Evolutionary conservation across 495 filamentous ascomycete genomes (phyloP).

Genomic region (Penicillium desertorum): DNA sequence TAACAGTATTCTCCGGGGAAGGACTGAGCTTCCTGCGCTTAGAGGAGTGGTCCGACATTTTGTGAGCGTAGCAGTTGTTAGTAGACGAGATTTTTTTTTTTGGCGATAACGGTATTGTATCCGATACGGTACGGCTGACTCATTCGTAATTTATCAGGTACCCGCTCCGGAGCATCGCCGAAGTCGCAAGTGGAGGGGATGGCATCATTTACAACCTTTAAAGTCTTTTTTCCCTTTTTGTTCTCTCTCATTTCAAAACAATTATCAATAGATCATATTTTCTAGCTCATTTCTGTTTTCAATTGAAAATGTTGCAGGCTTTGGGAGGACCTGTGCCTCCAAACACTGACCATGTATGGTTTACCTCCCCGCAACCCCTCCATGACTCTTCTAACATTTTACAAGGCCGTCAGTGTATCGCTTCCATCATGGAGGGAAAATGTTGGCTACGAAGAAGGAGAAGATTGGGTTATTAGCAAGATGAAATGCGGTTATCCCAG

Average conservation of each 20-base stretch:
- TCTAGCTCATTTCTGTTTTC: background rate
- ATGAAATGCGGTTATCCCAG: constrained; percentile 93
- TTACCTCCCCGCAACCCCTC: constrained; percentile 28
- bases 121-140: constrained; percentile 7
- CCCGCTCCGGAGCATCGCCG: constrained; percentile 26
- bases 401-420: constrained; percentile 91
- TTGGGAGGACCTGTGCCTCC: constrained; percentile 47
- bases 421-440: constrained; percentile 91
- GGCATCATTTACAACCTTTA: constrained; percentile 13
- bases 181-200: constrained; percentile 30
- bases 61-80: constrained; percentile 2
- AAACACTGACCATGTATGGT: constrained; percentile 56
- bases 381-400: constrained; percentile 12
- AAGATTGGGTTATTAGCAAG: constrained; percentile 77
- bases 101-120: constrained; percentile 22
- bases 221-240: constrained; percentile 13
- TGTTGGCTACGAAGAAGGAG: constrained; percentile 89
- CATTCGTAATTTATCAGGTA: constrained; percentile 19
- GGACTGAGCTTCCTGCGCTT: constrained; percentile 44
- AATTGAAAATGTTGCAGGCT: constrained; percentile 40
- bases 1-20: constrained; percentile 26
- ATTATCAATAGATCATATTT: constrained; percentile 1
- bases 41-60: constrained; percentile 36
- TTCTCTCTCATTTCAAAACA: constrained; percentile 1
- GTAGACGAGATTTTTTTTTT: constrained; percentile 27